Base-by-base conservation (phyloP, 2,329 filamentous ascomycete genomes). In the Colletotrichum tofieldiae region DNA sequence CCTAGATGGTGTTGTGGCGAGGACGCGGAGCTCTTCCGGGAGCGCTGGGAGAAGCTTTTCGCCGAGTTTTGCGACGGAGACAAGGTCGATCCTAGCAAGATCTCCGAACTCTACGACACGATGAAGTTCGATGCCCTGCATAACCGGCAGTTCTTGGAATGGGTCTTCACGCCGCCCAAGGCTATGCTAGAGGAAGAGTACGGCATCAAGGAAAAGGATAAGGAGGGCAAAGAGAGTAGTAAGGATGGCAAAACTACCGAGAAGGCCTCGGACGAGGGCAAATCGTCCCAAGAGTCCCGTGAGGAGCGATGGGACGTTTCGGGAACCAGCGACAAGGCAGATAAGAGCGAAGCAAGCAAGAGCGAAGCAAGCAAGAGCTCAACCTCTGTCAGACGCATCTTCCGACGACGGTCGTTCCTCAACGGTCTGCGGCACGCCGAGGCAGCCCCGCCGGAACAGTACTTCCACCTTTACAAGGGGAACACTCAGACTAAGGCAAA, bases 51-150 rank as follows among this genome's bases (percentile, higher is more conserved):
- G 84, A 99, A 99, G 84, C 89, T 99, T 2, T 99, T 99, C 83
- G 91, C 92, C 59, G 96, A 99, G 80, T 99, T 99, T 78, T 96
- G 93, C 75, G 97, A 99, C 81, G 93, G 94, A 1, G 96, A 99
- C 78, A 99, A 99, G 85, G 95, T 98, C 23, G 96, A 99, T 81
- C 97, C 97, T 23, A 98, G 95, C 86, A 99, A 99, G 85, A 96
- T 99, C 74, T 98, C 95, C 6, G 96, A 99, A 84, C 89, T 99
- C 3, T 99, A 99, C 81, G 96, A 99, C 81, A 98, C 96, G 26
- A 98, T 99, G 96, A 99, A 99, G 82, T 99, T 98, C 75, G 96
- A 99, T 81, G 96, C 96, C 1, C 87, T 99, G 18, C 97, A 99
- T 83, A 99, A 99, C 79, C 92, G 96, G 2, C 94, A 95, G 74